These are phyloP conservation scores for Cordyceps cateniannulata DNA, from an alignment of 2,329 filamentous ascomycete species.

Conservation along the genomic window DNA sequence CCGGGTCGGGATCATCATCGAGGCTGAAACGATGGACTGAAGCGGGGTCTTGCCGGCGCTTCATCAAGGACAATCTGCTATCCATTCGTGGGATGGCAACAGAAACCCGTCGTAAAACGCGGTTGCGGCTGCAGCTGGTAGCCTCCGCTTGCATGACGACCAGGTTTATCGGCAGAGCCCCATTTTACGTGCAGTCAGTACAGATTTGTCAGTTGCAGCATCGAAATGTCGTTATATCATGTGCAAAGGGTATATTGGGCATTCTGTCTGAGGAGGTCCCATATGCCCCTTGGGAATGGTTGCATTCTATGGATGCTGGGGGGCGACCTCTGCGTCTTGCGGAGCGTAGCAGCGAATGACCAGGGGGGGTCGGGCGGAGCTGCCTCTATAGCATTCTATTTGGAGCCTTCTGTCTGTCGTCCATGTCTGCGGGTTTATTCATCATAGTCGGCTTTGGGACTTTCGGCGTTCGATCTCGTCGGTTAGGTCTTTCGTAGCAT, in stretches of 20 bases:
- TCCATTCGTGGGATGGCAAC: background rate
- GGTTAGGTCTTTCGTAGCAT: conserved; percentile 57
- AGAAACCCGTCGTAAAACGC: background rate
- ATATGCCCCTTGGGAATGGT: background rate
- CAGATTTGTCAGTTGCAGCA: background rate
- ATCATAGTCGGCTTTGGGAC: too few relatives aligned
- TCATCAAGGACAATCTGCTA: background rate
- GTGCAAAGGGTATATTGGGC: background rate
- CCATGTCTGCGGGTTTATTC: background rate
- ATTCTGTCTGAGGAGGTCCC: background rate
- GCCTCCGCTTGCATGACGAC: too few relatives aligned
- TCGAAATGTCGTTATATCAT: background rate
- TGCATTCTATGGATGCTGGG: background rate
- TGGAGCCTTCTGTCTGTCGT: background rate
- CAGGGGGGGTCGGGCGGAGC: background rate
- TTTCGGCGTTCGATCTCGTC: background rate
- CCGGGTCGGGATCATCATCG: background rate
- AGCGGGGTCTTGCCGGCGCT: background rate
- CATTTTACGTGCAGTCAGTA: too few relatives aligned
- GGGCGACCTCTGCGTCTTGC: background rate
- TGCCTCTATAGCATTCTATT: background rate
- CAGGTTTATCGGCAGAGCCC: too few relatives aligned
- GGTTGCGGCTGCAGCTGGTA: too few relatives aligned
- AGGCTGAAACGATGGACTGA: background rate
- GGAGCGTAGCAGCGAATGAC: too few relatives aligned